Evolutionary conservation across 768 basidiomycete species (phyloP).

Genomic region (Obba rivulosa): DNA sequence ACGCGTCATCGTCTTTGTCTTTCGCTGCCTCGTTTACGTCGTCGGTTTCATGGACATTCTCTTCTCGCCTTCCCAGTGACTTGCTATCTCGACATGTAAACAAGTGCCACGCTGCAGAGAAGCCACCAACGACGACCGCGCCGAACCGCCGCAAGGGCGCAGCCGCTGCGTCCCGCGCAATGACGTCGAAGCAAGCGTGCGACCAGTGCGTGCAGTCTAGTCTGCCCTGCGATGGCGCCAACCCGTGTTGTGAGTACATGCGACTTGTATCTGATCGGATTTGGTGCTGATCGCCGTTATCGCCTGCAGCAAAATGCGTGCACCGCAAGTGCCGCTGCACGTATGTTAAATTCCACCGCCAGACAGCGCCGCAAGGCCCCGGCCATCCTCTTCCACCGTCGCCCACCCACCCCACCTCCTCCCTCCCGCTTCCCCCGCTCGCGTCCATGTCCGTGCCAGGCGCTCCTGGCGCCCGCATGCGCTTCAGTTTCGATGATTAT

Average conservation of each 20-base stretch:
- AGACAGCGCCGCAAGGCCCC: conserved; percentile 73
- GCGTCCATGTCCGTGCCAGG: not conserved
- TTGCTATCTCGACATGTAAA: conserved; percentile 82
- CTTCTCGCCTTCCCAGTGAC: conserved; percentile 43
- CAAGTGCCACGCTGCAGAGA: conserved; percentile 82
- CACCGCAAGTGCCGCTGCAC: conserved; percentile 71
- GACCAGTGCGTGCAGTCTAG: conserved; percentile 78
- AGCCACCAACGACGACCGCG: conserved; percentile 36
- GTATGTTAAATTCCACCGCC: conserved; percentile 77
- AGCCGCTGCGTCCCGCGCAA: conserved; percentile 62
- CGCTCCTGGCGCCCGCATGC: no score
- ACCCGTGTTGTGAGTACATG: conserved; percentile 62
- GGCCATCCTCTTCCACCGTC: conserved; percentile 48
- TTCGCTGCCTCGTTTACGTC: not conserved
- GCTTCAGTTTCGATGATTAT: no score
- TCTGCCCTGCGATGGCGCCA: conserved; percentile 73
- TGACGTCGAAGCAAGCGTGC: conserved; percentile 78
- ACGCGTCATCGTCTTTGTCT: conserved; percentile 1
- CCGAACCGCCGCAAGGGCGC: conserved; percentile 59
- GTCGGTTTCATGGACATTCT: no score
- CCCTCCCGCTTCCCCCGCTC: conserved; percentile 8
- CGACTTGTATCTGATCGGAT: not conserved
- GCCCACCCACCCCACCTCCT: conserved; percentile 3
- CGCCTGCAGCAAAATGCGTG: conserved; percentile 61
- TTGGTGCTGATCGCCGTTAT: not conserved